These are phyloP conservation scores for Arabidopsis arenosa DNA, from an alignment of 345 rosid genomes.

Conservation along the genomic window DNA sequence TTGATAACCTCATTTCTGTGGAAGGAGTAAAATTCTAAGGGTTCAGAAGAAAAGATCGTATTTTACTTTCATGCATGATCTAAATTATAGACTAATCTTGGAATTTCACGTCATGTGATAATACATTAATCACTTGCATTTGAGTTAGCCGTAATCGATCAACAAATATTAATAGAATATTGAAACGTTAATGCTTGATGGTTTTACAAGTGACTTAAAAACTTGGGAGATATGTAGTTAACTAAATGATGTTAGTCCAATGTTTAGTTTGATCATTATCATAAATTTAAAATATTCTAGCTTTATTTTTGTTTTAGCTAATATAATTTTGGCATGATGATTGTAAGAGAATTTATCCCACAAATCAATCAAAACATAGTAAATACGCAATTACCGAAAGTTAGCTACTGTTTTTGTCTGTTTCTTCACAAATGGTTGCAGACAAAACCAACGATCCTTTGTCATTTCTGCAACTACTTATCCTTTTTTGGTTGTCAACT, in stretches of 20 bases:
- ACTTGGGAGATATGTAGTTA: neutral
- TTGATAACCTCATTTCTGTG: neutral
- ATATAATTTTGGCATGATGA: neutral
- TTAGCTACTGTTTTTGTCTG: slow-evolving; percentile 31
- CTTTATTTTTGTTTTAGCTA: neutral
- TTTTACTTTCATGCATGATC: neutral
- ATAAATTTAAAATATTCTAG: neutral
- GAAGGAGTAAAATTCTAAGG: neutral
- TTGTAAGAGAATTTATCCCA: neutral
- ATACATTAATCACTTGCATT: neutral
- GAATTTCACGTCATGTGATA: slow-evolving; percentile 1
- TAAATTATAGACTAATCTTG: slow-evolving; percentile 1
- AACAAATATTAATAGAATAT: neutral
- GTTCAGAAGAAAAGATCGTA: neutral
- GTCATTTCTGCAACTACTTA: slow-evolving; percentile 16
- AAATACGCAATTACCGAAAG: slow-evolving; percentile 13
- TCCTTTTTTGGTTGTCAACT: neutral
- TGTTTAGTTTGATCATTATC: slow-evolving; percentile 1
- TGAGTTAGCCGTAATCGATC: neutral
- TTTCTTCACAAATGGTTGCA: slow-evolving; percentile 37
- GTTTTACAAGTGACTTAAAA: neutral
- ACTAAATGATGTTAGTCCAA: neutral
- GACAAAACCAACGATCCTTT: slow-evolving; percentile 36
- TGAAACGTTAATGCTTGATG: neutral
- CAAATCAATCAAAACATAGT: slow-evolving; percentile 16